Conservation (phyloP, 768 basidiomycete genomes). For the Lactarius akahatsu region DNA sequence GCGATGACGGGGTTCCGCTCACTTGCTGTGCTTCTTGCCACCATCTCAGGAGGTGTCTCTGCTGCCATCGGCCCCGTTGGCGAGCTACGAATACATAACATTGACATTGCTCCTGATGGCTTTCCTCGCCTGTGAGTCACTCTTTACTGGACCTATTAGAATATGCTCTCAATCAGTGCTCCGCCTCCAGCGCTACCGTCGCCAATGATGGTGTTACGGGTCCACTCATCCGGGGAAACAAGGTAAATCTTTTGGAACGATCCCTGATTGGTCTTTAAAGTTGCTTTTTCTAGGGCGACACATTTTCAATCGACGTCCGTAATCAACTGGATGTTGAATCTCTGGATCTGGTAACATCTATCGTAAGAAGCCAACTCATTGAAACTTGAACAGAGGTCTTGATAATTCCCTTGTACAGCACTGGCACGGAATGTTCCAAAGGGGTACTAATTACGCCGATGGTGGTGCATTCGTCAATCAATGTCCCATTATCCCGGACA, state of each 20-base stretch:
- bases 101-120: slow-evolving; percentile 29
- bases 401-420: slow-evolving; percentile 39
- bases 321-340: slow-evolving; percentile 43
- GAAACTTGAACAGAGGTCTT: background rate
- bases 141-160: background rate
- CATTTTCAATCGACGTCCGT: slow-evolving; percentile 44
- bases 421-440: slow-evolving; percentile 54
- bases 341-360: slow-evolving; percentile 49
- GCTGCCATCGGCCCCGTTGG: slow-evolving; percentile 31
- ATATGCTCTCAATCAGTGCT: background rate
- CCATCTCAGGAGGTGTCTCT: slow-evolving; percentile 5
- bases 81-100: slow-evolving; percentile 29
- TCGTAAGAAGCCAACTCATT: slow-evolving; percentile 36
- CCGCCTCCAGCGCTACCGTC: slow-evolving; percentile 39
- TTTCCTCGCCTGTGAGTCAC: slow-evolving; percentile 21
- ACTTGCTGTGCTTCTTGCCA: background rate
- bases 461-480: slow-evolving; percentile 43
- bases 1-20: background rate
- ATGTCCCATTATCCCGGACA: slow-evolving; percentile 44
- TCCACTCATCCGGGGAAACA: too few relatives aligned
- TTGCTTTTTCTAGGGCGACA: slow-evolving; percentile 35
- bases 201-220: slow-evolving; percentile 39
- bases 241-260: too few relatives aligned
- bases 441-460: slow-evolving; percentile 44
- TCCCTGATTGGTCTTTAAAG: slow-evolving; percentile 28